These are phyloP conservation scores for Colletotrichum sp. DNA, from an alignment of 2,329 filamentous ascomycete genomes.

Conservation along the genomic window DNA sequence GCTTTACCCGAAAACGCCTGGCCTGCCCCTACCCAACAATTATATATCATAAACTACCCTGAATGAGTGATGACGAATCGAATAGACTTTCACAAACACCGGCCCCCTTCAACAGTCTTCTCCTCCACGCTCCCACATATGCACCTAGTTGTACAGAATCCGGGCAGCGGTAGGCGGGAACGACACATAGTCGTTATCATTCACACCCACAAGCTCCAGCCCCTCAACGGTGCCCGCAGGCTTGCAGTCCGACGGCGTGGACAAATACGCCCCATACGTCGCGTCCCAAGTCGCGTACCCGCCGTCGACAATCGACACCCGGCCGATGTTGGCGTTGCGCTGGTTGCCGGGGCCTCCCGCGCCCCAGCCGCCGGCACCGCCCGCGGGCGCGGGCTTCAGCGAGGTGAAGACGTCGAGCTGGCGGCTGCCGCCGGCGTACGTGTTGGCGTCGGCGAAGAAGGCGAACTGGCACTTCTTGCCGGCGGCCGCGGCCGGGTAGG, in stretches of 20 bases:
- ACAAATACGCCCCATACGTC: conserved; percentile 16
- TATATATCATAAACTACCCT: neutral
- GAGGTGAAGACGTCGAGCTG: conserved; percentile 33
- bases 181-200: conserved; percentile 16
- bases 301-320: neutral
- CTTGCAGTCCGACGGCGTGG: conserved; percentile 19
- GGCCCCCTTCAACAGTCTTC: neutral
- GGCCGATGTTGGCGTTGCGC: conserved; percentile 26
- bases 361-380: conserved; percentile 24
- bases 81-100: neutral
- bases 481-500: conserved; percentile 25
- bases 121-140: neutral
- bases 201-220: conserved; percentile 21
- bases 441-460: conserved; percentile 27
- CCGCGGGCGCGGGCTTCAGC: conserved; percentile 23
- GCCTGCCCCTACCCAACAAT: accelerated
- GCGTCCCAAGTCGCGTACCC: conserved; percentile 17
- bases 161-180: conserved; percentile 9
- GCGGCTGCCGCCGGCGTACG: conserved; percentile 23
- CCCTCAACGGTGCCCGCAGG: conserved; percentile 15
- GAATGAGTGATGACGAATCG: neutral
- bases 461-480: conserved; percentile 30
- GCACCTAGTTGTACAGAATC: conserved; percentile 10
- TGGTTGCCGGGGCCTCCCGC: conserved; percentile 31
- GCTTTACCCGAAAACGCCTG: neutral